Evolutionary conservation across 345 rosid genomes (phyloP).

Genomic region (Barbarea vulgaris): DNA sequence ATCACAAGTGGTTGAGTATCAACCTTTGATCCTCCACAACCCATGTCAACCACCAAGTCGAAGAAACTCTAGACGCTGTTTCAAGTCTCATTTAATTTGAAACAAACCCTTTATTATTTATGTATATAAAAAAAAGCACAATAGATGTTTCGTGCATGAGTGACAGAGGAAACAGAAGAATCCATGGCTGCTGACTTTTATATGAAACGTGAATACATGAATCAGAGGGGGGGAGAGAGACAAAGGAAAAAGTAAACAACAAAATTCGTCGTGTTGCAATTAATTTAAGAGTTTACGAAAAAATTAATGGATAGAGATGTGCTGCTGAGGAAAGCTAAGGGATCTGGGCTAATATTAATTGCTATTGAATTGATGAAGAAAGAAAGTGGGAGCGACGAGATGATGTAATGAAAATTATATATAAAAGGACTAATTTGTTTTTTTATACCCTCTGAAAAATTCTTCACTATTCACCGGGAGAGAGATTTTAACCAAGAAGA

Average conservation of each 20-base stretch:
- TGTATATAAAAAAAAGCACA: no score
- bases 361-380: neutral
- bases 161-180: no score
- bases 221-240: no score
- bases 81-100: conserved; percentile 17
- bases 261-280: conserved; percentile 20
- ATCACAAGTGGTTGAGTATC: conserved; percentile 72
- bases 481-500: neutral
- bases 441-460: neutral
- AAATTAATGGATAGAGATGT: conserved; percentile 33
- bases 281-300: conserved; percentile 7
- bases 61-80: neutral
- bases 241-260: no score
- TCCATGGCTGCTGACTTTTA: no score
- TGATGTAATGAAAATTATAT: neutral
- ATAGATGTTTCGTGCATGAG: no score
- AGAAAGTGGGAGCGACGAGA: conserved; percentile 36
- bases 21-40: conserved; percentile 88
- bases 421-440: neutral
- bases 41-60: conserved; percentile 41
- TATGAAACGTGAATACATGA: no score
- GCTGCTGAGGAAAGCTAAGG: conserved; percentile 25
- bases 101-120: no score
- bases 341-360: conserved; percentile 28
- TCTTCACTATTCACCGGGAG: conserved; percentile 14